phyloP scores from a whole-genome alignment of 352 stramenopile genomes.

The Phytophthora sp. region DNA sequence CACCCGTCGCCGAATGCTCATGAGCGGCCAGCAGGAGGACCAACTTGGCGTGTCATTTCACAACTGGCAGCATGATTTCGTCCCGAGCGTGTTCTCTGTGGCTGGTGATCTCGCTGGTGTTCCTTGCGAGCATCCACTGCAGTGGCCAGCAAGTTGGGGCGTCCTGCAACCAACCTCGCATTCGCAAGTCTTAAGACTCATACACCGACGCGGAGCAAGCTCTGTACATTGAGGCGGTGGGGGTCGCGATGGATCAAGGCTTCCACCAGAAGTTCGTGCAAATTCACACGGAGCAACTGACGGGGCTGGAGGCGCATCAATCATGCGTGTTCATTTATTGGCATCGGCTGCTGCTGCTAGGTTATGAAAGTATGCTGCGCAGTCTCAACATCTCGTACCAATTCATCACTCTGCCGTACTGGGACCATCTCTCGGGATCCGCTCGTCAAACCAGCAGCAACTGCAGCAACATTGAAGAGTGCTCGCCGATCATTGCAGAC shows the following conservation, averaged over 20 bases:
- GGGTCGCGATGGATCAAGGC: conserved; percentile 42
- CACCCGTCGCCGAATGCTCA: neutral
- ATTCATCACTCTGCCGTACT: conserved; percentile 70
- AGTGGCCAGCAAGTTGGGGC: conserved; percentile 28
- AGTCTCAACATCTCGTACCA: conserved; percentile 40
- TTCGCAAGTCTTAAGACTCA: conserved; percentile 54
- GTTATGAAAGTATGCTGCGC: conserved; percentile 76
- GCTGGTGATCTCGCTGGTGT: conserved; percentile 5
- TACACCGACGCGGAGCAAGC: conserved; percentile 41
- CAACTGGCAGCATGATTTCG: neutral
- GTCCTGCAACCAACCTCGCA: conserved; percentile 31
- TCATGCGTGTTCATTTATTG: conserved; percentile 77
- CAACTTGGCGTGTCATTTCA: neutral
- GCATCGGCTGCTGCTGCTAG: conserved; percentile 65
- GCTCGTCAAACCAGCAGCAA: conserved; percentile 8
- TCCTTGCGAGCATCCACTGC: neutral
- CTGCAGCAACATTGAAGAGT: conserved; percentile 43
- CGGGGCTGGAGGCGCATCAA: conserved; percentile 54
- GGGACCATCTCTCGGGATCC: conserved; percentile 50
- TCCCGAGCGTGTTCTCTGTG: neutral
- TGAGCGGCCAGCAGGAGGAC: neutral
- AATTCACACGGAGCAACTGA: conserved; percentile 53
- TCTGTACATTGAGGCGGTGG: conserved; percentile 41
- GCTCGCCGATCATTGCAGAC: conserved; percentile 40
- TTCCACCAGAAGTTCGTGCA: conserved; percentile 61